A percentile compares a stretch with the other conserved stretches of the same genome.
phyloP scores from a whole-genome alignment of 1,139 yeast genomes.

The Protomyces arabidopsidicola region DNA sequence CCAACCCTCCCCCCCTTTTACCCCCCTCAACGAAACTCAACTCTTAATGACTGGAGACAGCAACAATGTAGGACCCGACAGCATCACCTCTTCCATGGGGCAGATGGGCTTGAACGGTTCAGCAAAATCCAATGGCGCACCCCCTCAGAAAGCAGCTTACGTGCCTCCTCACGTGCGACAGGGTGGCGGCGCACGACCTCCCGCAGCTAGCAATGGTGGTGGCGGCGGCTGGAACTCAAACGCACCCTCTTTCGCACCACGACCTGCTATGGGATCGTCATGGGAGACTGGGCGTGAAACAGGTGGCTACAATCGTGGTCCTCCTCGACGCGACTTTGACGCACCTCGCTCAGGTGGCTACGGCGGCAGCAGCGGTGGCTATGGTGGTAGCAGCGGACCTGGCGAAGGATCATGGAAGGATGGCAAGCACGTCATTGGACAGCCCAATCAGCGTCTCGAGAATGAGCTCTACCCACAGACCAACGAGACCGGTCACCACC shows the following conservation, averaged over 20 bases:
- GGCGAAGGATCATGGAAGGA: constrained; percentile 69
- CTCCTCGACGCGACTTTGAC: constrained; percentile 23
- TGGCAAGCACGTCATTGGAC: constrained; percentile 85
- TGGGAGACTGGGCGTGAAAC: constrained; percentile 16
- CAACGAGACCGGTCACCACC: constrained; percentile 61
- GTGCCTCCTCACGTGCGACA: constrained; percentile 26
- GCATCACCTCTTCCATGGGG: constrained; percentile 22
- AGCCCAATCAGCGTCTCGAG: constrained; percentile 66
- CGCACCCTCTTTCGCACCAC: constrained; percentile 24
- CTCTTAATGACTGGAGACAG: constrained; percentile 2
- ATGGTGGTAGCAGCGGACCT: constrained; percentile 34
- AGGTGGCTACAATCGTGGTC: constrained; percentile 9
- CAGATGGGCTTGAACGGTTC: constrained; percentile 23
- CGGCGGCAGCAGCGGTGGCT: background rate
- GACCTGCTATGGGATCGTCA: constrained; percentile 3
- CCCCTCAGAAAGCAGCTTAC: constrained; percentile 18
- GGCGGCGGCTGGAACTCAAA: constrained; percentile 16
- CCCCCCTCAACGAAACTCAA: background rate
- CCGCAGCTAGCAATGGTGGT: background rate
- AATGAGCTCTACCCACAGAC: constrained; percentile 78
- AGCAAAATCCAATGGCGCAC: constrained; percentile 14
- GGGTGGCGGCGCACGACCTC: constrained; percentile 11
- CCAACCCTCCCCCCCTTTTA: background rate
- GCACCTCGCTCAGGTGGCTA: constrained; percentile 5
- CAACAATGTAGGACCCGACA: constrained; percentile 23